Evolutionary conservation across 73 alveolate species (phyloP).

Genomic region (Blepharisma stoltei): DNA sequence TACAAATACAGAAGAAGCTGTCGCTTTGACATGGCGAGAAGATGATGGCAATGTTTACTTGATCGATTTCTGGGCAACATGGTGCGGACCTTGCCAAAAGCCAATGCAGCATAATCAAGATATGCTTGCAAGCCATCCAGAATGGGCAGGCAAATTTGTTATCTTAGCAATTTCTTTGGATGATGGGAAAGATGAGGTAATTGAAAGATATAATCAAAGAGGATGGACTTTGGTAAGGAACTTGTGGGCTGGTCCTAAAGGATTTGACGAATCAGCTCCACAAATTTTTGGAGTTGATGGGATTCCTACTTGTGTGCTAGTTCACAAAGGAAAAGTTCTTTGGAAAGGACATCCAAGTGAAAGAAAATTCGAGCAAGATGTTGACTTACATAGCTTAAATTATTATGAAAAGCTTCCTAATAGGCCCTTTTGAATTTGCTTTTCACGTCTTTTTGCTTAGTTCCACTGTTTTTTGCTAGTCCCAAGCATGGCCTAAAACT

Average conservation of each 20-base stretch:
- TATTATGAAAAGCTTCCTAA: no score
- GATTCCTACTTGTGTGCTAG: constrained; percentile 54
- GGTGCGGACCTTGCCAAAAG: constrained; percentile 64
- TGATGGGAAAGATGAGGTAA: constrained; percentile 28
- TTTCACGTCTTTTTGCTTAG: no score
- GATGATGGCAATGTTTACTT: constrained; percentile 42
- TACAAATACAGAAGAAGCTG: constrained; percentile 28
- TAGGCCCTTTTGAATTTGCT: no score
- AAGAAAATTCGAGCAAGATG: constrained; percentile 39
- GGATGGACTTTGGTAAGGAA: constrained; percentile 41
- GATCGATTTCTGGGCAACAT: constrained; percentile 66
- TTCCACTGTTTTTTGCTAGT: no score
- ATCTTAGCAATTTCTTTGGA: constrained; percentile 46
- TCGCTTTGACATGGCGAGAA: constrained; percentile 14
- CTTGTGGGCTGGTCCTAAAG: constrained; percentile 40
- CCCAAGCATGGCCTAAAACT: no score
- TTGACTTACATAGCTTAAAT: constrained; percentile 21
- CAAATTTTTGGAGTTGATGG: constrained; percentile 40
- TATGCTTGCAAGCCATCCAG: constrained; percentile 41
- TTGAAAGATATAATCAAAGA: constrained; percentile 39
- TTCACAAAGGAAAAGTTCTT: constrained; percentile 42
- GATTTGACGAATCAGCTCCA: constrained; percentile 20
- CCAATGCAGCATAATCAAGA: constrained; percentile 66
- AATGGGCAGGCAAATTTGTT: constrained; percentile 53
- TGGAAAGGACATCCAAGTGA: constrained; percentile 52